Base-by-base conservation (phyloP, 306 rosid species). In the Cucurbita moschata region DNA sequence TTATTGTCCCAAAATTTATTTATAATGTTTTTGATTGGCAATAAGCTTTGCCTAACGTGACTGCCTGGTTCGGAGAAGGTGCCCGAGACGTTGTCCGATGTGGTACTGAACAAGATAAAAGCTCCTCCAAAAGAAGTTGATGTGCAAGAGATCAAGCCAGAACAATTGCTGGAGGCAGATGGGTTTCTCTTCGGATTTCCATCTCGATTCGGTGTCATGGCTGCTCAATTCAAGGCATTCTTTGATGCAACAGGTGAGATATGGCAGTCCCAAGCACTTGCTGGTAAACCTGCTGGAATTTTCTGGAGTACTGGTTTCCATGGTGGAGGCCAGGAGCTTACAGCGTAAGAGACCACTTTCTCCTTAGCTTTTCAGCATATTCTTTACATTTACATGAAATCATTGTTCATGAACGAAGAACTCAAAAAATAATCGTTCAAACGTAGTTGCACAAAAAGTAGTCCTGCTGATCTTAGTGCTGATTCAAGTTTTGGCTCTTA, bases 231-330 rank as follows among this genome's bases (percentile, higher is more conserved):
- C 66, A 89, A 80, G 82, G 96, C 97, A 74, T 89, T 90, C 84
- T 94, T 94, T 72, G 98, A 89, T 49, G 87, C 92, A 75, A 86
- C 95, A 49, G 7, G 72, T 19, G 86, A 78, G 79, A 57, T 94
- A 61, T 89, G 98, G 98, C 76, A 73, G 76, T 86, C 85, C 21
- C 97, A 93, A 88, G 86, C 90, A 42, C 94, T 93, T 53, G 96
- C 98, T 35, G 97, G 98, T 35, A 93, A 93, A 75, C 98, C 97
- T 75, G 98, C 97, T 44, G 98, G 98, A 75, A 80, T 93, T 79
- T 93, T 93, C 77, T 93, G 96, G 98, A 93, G 98, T 78, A 93
- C 96, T 57, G 98, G 98, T 51, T 93, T 90, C 78, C 83, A 87
- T 58, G 97, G 97, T 9, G 98, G 98, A 74, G 98, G 98, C 65